Percentiles rank a stretch among this genome's conserved stretches.
These are phyloP conservation scores for Fusarium luffae DNA, from an alignment of 2,329 filamentous ascomycete genomes.

Conservation along the genomic window DNA sequence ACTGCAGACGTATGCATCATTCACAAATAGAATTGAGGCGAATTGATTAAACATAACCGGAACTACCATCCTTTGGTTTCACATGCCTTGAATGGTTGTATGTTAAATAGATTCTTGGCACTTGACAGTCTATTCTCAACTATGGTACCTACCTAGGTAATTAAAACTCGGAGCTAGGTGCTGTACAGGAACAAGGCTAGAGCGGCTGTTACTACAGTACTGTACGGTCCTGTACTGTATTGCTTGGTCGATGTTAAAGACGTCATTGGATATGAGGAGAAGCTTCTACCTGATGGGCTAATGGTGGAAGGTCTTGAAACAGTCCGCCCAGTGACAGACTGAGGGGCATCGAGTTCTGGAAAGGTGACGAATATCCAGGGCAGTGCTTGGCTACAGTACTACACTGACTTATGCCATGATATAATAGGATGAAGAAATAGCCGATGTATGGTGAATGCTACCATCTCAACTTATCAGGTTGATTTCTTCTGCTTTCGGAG, in stretches of 20 bases:
- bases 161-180: background rate
- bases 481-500: background rate
- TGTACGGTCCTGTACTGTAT: background rate
- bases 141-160: background rate
- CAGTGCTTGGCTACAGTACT: background rate
- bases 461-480: constrained; percentile 4
- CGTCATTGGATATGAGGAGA: constrained; percentile 30
- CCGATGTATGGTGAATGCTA: constrained; percentile 13
- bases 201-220: constrained; percentile 5
- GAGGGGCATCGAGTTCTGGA: background rate
- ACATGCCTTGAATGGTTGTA: background rate
- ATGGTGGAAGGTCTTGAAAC: background rate
- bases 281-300: background rate
- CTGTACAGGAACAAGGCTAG: background rate
- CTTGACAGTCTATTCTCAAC: background rate
- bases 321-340: background rate
- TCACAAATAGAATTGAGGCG: background rate
- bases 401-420: background rate
- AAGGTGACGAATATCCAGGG: constrained; percentile 18
- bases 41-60: background rate
- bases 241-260: constrained; percentile 19
- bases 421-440: background rate
- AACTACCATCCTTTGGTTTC: background rate
- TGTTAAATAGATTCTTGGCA: background rate
- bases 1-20: background rate